Evolutionary conservation across 2,329 filamentous ascomycete genomes (phyloP), one percentile per base, ranked within the genome.

Genomic region (Periconia digitata): DNA sequence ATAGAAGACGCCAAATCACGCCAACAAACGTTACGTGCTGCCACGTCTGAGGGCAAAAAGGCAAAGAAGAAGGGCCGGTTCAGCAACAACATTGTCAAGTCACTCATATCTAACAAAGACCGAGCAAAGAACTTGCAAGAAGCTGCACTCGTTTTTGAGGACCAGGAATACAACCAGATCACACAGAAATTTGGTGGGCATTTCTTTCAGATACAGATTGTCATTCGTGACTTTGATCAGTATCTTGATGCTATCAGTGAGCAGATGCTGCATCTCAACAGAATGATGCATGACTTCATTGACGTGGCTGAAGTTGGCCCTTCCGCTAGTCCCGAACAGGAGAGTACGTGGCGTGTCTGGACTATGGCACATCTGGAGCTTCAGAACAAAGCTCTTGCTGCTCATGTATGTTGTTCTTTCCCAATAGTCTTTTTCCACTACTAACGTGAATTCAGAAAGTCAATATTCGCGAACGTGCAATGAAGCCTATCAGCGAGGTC

Each of bases 1-100:
- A 97, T 97, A 70, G 96, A 99, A 74, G 91, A 95, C 67, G 86
- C 91, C 46, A 97, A 96, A 76, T 95, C 92, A 74, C 92, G 95
- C 44, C 91, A 92, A 50, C 90, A 96, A 70, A 83, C 95, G 40
- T 89, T 97, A 41, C 59, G 66, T 15, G 61, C 62, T 17, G 66
- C 64, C 6, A 64, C 65, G 6, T 61, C 64, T 21, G 64, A 69
- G 43, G 64, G 64, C 50, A 69, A 68, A 52, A 69, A 71, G 43
- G 59, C 67, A 47, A 60, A 69, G 49, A 69, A 69, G 52, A 63
- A 61, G 46, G 58, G 60, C 18, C 50, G 55, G 8, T 49, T 67
- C 20, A 91, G 90, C 47, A 89, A 96, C 23, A 81, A 86, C 48
- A 64, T 96, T 43, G 89, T 90, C 17, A 92, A 95, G 63, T 90